These are phyloP conservation scores for Acer negundo DNA, from an alignment of 345 rosid species.

Conservation along the genomic window DNA sequence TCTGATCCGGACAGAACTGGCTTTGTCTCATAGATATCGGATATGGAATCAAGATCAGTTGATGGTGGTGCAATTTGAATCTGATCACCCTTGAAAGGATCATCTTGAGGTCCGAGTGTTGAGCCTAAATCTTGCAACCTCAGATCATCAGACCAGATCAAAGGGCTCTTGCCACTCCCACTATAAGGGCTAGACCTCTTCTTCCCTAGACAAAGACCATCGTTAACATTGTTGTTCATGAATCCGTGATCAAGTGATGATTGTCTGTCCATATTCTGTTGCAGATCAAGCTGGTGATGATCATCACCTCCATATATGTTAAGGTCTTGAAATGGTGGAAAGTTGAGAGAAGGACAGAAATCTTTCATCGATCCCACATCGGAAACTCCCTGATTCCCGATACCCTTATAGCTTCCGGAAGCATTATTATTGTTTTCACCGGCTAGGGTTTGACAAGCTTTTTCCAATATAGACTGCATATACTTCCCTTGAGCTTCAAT, in stretches of 20 bases:
- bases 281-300: slow-evolving; percentile 44
- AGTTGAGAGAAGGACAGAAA: slow-evolving; percentile 53
- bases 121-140: slow-evolving; percentile 54
- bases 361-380: slow-evolving; percentile 45
- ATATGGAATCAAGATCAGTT: slow-evolving; percentile 59
- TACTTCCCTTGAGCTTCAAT: slow-evolving; percentile 99
- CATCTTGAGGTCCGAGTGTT: slow-evolving; percentile 42
- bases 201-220: slow-evolving; percentile 60
- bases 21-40: slow-evolving; percentile 76
- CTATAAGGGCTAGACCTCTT: slow-evolving; percentile 62
- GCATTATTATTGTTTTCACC: slow-evolving; percentile 55
- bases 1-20: slow-evolving; percentile 47
- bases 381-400: slow-evolving; percentile 51
- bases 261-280: slow-evolving; percentile 61
- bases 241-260: slow-evolving; percentile 44
- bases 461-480: slow-evolving; percentile 94
- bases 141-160: slow-evolving; percentile 85
- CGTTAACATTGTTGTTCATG: slow-evolving; percentile 43
- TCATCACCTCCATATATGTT: slow-evolving; percentile 68
- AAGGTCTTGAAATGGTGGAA: slow-evolving; percentile 92
- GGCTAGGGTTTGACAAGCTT: slow-evolving; percentile 92
- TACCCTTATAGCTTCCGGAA: slow-evolving; percentile 50
- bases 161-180: slow-evolving; percentile 65
- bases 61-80: slow-evolving; percentile 58
- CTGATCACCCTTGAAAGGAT: slow-evolving; percentile 38